phyloP scores from a whole-genome alignment of 192 early-diverging fungal species.

The Linnemannia elongata region DNA sequence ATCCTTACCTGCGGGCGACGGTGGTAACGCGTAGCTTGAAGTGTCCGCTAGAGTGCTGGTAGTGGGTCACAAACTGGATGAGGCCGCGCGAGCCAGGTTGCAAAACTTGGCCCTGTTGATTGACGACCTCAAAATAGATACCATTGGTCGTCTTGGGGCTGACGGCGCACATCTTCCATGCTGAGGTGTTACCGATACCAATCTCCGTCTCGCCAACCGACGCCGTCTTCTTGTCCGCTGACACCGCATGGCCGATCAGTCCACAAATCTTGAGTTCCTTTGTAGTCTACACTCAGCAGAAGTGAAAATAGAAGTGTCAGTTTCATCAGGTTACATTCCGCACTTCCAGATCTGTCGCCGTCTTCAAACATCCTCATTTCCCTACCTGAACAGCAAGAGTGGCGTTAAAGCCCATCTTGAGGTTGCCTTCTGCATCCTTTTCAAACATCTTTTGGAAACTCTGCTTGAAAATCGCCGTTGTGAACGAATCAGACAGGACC shows the following conservation, averaged over 20 bases:
- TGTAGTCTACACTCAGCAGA: conserved; percentile 75
- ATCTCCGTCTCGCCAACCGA: conserved; percentile 98
- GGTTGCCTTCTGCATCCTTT: conserved; percentile 88
- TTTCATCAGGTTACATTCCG: not conserved
- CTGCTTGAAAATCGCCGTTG: conserved; percentile 96
- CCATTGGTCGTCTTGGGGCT: conserved; percentile 88
- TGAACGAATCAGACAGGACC: conserved; percentile 97
- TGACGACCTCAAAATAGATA: conserved; percentile 97
- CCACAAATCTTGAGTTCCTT: conserved; percentile 97
- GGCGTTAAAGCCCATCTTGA: conserved; percentile 98
- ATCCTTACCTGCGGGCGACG: conserved; percentile 83
- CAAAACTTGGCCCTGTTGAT: conserved; percentile 84
- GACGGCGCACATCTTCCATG: conserved; percentile 95
- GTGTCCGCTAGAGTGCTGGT: conserved; percentile 94
- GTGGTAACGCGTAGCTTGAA: conserved; percentile 95
- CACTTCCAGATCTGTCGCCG: not conserved
- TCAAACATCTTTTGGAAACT: conserved; percentile 95
- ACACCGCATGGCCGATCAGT: conserved; percentile 95
- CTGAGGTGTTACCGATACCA: conserved; percentile 94
- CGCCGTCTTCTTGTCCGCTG: conserved; percentile 89
- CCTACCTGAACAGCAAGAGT: conserved; percentile 93
- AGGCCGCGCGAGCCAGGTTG: conserved; percentile 88
- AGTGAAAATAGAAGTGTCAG: not conserved
- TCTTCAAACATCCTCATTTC: not conserved
- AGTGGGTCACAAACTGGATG: conserved; percentile 96